phyloP scores from a whole-genome alignment of 2,329 filamentous ascomycete genomes.

The Trichoderma sp. region DNA sequence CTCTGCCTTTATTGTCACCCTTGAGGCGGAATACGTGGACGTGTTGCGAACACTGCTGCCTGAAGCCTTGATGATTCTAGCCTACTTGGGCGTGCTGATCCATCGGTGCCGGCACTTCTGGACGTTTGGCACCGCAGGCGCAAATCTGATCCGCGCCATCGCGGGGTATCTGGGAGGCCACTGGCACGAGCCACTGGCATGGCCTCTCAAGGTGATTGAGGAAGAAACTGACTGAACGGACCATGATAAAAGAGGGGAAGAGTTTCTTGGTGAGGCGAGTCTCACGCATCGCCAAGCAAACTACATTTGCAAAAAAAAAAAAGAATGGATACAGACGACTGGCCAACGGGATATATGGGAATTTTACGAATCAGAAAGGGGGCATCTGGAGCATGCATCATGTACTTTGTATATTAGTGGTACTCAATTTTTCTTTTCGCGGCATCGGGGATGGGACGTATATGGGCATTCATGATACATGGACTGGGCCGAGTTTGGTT shows the following conservation, averaged over 20 bases:
- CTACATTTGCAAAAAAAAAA: background rate
- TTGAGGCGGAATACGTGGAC: constrained; percentile 38
- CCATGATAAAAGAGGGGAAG: background rate
- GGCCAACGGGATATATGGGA: background rate
- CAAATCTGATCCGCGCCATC: constrained; percentile 35
- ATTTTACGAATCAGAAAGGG: background rate
- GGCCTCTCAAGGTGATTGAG: constrained; percentile 37
- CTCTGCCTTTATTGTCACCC: constrained; percentile 36
- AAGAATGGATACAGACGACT: background rate
- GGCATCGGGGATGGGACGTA: background rate
- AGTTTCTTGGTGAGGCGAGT: background rate
- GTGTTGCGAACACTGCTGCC: constrained; percentile 39
- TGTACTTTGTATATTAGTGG: constrained; percentile 6
- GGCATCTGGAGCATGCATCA: background rate
- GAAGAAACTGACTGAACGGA: constrained; percentile 30
- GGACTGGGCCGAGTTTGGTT: background rate
- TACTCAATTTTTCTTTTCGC: background rate
- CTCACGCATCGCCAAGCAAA: background rate
- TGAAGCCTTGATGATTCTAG: constrained; percentile 49
- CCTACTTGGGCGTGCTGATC: constrained; percentile 52
- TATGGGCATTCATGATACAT: constrained; percentile 7
- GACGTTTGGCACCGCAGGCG: constrained; percentile 41
- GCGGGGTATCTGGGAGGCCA: constrained; percentile 36
- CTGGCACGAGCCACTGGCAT: constrained; percentile 37
- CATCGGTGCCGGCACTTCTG: constrained; percentile 43